Evolutionary conservation across 208 protist genomes (phyloP).

Genomic region (Trypanosoma platydactyli): DNA sequence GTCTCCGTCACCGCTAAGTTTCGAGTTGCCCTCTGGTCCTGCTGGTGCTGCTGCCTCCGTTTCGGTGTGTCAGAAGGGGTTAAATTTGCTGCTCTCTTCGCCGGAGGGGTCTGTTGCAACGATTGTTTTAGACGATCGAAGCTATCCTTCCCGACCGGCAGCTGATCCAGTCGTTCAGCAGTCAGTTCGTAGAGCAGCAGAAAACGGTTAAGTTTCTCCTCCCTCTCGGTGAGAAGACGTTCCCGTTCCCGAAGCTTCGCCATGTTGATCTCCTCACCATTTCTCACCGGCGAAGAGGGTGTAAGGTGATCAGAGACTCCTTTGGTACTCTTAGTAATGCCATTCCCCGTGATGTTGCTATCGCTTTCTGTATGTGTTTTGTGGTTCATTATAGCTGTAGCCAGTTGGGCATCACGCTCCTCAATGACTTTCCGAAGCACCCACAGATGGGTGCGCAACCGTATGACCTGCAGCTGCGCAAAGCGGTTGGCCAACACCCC

Average conservation of each 20-base stretch:
- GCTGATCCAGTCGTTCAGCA: conserved; percentile 61
- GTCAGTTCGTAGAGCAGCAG: conserved; percentile 84
- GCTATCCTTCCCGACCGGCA: conserved; percentile 32
- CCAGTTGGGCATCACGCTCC: conserved; percentile 33
- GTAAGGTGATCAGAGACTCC: neutral
- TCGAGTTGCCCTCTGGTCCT: neutral
- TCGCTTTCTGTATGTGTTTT: neutral
- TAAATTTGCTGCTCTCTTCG: neutral
- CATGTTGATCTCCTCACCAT: neutral
- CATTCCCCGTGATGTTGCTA: neutral
- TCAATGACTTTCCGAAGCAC: conserved; percentile 53
- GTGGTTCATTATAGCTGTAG: neutral
- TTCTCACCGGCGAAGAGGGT: neutral
- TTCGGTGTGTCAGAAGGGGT: no score
- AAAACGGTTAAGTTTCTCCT: conserved; percentile 69
- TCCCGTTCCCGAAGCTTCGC: conserved; percentile 39
- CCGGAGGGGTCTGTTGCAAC: conserved; percentile 1
- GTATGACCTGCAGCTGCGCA: conserved; percentile 77
- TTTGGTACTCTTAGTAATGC: neutral
- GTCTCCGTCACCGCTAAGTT: neutral
- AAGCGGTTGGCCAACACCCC: conserved; percentile 28
- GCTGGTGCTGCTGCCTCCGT: neutral
- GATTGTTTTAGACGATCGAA: conserved; percentile 20
- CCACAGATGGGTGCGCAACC: conserved; percentile 62
- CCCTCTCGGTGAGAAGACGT: conserved; percentile 43